Evolutionary conservation across 495 filamentous ascomycete species (phyloP), one percentile per base, ranked within the genome.

Genomic region (Hypoxylon cercidicola): DNA sequence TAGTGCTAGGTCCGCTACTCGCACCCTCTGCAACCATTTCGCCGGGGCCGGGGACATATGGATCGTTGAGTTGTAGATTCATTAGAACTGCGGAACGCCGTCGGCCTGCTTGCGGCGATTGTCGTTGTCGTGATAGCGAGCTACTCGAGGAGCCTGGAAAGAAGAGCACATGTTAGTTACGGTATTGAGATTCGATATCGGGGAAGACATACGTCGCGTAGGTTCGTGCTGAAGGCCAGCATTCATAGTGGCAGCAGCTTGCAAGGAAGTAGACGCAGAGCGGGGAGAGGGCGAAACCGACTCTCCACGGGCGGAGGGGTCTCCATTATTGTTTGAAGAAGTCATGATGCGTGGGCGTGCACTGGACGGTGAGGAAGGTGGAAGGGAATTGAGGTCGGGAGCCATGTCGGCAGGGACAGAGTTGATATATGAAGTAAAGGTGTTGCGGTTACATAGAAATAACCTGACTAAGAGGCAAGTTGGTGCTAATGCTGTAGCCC

Each of bases 301-400:
- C 68, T 81, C 75, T 56, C 75, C 74, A 21, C 70, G 75, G 30
- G 78, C 63, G 43, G 65, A 68, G 23, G 72, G 60, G 66, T 79
- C 69, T 70, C 69, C 64, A 52, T 66, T 58, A 53, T 59, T 54
- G 65, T 70, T 68, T 63, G 65, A 71, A 46, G 67, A 70, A 37
- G 69, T 66, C 61, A 72, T 66, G 57, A 72, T 65, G 71, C 58
- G 72, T 51, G 62, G 75, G 74, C 72, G 74, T 68, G 59, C 61
- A 74, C 47, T 71, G 21, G 47, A 64, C 41, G 69, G 59, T 15
- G 75, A 66, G 48, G 88, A 89, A 12, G 86, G 82, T 49, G 89
- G 88, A 32, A 93, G 84, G 32, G 89, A 91, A 72, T 93, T 93
- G 60, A 93, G 78, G 77, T 93, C 89, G 30, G 90, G 90, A 55